Conservation (phyloP, 306 rosid genomes). For the Pachyrhizus erosus region DNA sequence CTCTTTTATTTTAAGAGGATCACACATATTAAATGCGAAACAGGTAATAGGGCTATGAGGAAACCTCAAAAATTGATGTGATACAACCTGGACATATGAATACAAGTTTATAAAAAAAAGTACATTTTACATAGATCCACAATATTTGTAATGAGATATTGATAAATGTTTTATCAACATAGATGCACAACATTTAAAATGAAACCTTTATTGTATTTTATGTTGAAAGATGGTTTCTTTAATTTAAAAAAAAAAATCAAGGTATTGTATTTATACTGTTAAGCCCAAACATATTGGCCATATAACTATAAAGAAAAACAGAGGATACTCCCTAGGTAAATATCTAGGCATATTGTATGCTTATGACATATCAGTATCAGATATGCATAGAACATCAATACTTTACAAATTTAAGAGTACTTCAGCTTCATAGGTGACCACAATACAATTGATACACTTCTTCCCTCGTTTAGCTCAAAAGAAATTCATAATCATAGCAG, state of each 20-base stretch:
- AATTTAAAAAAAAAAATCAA: neutral
- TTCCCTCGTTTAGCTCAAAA: neutral
- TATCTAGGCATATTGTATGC: neutral
- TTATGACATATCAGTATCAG: neutral
- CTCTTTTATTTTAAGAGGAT: slow-evolving; percentile 9
- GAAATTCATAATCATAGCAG: neutral
- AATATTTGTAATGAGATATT: neutral
- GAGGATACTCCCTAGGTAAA: neutral
- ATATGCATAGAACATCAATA: neutral
- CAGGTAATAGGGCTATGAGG: neutral
- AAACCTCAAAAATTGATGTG: neutral
- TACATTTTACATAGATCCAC: neutral
- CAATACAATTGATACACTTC: slow-evolving; percentile 15
- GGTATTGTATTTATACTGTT: neutral
- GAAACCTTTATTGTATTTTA: neutral
- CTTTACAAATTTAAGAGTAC: neutral
- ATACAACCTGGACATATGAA: neutral
- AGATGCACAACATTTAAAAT: neutral
- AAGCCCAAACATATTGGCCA: neutral
- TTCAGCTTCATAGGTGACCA: neutral
- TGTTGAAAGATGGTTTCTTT: neutral
- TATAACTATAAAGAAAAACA: neutral
- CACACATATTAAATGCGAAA: neutral
- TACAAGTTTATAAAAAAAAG: neutral
- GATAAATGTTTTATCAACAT: neutral